phyloP scores from a whole-genome alignment of 2,329 filamentous ascomycete genomes.

The Fusarium domesticum region DNA sequence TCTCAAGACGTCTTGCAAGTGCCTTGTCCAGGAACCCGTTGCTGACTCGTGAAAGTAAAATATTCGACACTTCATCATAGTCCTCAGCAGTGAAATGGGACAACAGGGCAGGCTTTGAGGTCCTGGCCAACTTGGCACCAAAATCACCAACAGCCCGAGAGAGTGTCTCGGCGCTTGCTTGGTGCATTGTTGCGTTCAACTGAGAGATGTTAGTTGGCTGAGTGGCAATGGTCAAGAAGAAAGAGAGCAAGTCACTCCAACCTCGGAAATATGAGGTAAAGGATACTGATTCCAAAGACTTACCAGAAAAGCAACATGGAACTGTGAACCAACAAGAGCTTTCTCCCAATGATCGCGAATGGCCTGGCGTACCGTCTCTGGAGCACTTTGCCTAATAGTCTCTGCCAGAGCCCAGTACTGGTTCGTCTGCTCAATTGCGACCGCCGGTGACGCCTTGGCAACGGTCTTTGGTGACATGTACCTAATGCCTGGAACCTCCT shows the following conservation, averaged over 20 bases:
- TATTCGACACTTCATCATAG: conserved; percentile 44
- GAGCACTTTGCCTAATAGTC: conserved; percentile 39
- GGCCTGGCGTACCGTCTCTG: conserved; percentile 46
- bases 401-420: conserved; percentile 24
- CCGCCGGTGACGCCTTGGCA: too few relatives aligned
- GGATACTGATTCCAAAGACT: conserved; percentile 28
- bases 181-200: conserved; percentile 50
- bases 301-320: conserved; percentile 52
- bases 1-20: conserved; percentile 49
- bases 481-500: conserved; percentile 1
- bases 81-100: conserved; percentile 39
- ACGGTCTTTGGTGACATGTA: conserved; percentile 1
- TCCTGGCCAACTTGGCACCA: conserved; percentile 42
- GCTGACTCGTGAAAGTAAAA: conserved; percentile 46
- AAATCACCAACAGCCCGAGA: conserved; percentile 43
- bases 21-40: conserved; percentile 51
- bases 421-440: conserved; percentile 29
- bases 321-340: conserved; percentile 48
- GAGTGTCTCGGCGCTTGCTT: conserved; percentile 39
- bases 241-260: conserved; percentile 3
- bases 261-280: background rate
- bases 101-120: conserved; percentile 42
- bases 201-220: conserved; percentile 32
- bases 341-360: conserved; percentile 52
- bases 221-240: background rate